Evolutionary conservation across 768 basidiomycete species (phyloP), one percentile per base, ranked within the genome.

Genomic region (Amanita muscaria): DNA sequence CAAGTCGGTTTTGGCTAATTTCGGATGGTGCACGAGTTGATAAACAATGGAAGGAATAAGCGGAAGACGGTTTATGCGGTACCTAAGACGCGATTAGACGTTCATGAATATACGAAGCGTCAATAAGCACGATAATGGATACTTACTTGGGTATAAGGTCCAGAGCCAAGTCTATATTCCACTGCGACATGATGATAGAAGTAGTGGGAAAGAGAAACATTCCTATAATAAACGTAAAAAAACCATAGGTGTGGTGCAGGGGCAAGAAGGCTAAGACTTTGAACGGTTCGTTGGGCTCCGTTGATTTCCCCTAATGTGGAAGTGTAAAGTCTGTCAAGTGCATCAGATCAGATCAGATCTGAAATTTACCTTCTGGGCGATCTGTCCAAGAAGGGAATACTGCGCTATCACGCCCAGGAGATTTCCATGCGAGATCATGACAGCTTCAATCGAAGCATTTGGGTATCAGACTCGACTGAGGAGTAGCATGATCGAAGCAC

Each of bases 381-480:
- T 66, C n/a, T 57, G 44, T 1, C 12, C 25, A 3, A 68, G 5
- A 3, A 71, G 58, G 1, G 61, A 47, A 0, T 51, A 30, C 56
- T 83, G 74, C 1, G 40, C 35, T 1, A 78, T 11, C 0, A 74
- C 68, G 46, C 59, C 65, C 19, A 72, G 58, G 15, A 83, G 36
- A 55, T 84, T 84, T 38, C 76, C 76, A 53, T 85, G 83, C 0
- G 83, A 76, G 22, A 83, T 74, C 81, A 79, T 81, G 15, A 85
- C 79, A 8, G 74, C 83, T 85, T 16, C 12, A 14, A 19, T 31
- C 2, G 4, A 42, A 22, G 5, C 10, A 23, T 42, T 14, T 21
- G 21, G n/a, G 16, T 24, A 19, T 12, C 10, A 15, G 14, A 9
- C 12, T 14, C 10, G 2, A 4, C n/a, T n/a, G 19, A 6, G 10